Evolutionary conservation across 1,284 basidiomycete species (phyloP), one percentile per base, ranked within the genome.

Genomic region (Apiotrichum laibachii): DNA sequence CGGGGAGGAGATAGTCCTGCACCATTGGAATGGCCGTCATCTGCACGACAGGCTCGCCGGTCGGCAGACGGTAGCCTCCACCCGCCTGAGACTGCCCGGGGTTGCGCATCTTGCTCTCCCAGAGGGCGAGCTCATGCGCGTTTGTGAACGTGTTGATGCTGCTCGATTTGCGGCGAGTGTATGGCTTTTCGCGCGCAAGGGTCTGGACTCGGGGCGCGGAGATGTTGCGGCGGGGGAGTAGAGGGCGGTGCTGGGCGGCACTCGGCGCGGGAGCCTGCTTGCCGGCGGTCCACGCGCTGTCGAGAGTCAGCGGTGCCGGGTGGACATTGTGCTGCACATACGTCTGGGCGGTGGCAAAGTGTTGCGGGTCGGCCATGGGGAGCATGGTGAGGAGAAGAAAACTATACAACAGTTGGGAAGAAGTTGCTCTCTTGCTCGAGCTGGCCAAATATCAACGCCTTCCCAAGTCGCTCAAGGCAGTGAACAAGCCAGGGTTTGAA

Each of bases 81-180:
- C 13, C 8, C 16, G 31, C n/a, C 47, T 40, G 49, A 5, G 49
- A n/a, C n/a, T 19, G 9, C 8, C 19, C 19, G n/a, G 19, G 43
- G 21, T 11, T 26, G 35, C 34, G 49, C 49, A 33, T 33, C 49
- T 50, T 50, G 35, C 49, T 50, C 31, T 19, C 34, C 49, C 49
- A 50, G 16, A 50, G 49, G n/a, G 49, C 49, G 35, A 50, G 49
- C 37, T 50, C 49, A 35, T 50, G 49, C 10, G 49, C 49, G 21
- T 50, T 50, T 2, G 49, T 50, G n/a, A 22, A 50, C 37, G 49
- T 50, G 31, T 50, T 33, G 15, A 15, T 19, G 10, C 35, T 7
- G 47, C 33, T 49, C 11, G 49, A 50, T 18, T 50, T 50, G n/a
- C 49, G 49, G 4, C 49, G 49, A 9, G 48, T 35, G 35, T 50